Conservation (phyloP, 169 alveolate genomes). For the Babesia divergens region DNA sequence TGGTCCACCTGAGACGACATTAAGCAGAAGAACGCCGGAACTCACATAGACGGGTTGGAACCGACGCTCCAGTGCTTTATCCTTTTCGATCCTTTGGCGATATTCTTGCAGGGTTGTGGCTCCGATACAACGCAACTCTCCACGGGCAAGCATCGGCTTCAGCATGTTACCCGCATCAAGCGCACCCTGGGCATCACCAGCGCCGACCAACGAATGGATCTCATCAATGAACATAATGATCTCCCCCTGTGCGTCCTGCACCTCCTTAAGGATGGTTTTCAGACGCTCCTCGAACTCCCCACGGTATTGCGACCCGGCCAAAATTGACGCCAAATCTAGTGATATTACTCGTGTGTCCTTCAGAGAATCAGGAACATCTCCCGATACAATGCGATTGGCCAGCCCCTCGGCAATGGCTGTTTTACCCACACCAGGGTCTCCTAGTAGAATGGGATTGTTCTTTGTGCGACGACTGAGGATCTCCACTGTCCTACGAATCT, state of each 20-base stretch:
- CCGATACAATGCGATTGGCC: conserved; percentile 83
- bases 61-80: conserved; percentile 87
- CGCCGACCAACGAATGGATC: conserved; percentile 86
- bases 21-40: conserved; percentile 19
- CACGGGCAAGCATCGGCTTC: conserved; percentile 86
- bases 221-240: conserved; percentile 87
- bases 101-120: conserved; percentile 88
- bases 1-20: conserved; percentile 68
- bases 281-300: conserved; percentile 90
- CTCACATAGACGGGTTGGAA: conserved; percentile 83
- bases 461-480: conserved; percentile 82
- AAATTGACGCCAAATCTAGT: conserved; percentile 78
- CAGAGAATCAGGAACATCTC: conserved; percentile 86
- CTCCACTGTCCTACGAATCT: conserved; percentile 82
- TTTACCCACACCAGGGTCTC: conserved; percentile 90
- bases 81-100: conserved; percentile 84
- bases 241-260: conserved; percentile 84
- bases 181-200: conserved; percentile 89
- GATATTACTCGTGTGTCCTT: conserved; percentile 78
- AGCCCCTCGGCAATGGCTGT: conserved; percentile 89
- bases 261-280: conserved; percentile 82
- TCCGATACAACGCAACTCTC: conserved; percentile 85
- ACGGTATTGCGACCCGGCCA: conserved; percentile 86
- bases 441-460: conserved; percentile 84
- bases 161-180: conserved; percentile 85